Evolutionary conservation across 768 basidiomycete genomes (phyloP).

Genomic region (Pleurotus platypus): DNA sequence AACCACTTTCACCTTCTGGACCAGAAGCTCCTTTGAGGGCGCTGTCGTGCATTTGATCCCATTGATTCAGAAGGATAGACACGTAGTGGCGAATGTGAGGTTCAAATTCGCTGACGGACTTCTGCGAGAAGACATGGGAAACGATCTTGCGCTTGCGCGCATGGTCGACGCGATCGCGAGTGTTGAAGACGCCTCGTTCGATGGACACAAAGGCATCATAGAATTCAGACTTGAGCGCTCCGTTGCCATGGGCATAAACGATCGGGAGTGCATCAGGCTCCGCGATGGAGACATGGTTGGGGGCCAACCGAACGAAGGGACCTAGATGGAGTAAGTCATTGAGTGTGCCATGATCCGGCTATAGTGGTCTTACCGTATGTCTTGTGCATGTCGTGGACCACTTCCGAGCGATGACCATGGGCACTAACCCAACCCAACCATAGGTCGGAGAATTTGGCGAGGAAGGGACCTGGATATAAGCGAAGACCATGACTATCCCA

Average conservation of each 20-base stretch:
- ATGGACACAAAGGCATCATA: conserved; percentile 81
- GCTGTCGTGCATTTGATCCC: conserved; percentile 64
- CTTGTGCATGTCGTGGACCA: conserved; percentile 68
- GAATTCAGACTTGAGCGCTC: conserved; percentile 77
- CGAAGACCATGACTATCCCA: conserved; percentile 59
- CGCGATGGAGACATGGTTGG: conserved; percentile 74
- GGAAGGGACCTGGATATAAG: conserved; percentile 60
- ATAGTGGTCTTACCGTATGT: conserved; percentile 54
- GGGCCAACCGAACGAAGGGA: conserved; percentile 66
- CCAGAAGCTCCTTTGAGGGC: conserved; percentile 57
- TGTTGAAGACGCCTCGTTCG: conserved; percentile 71
- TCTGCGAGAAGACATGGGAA: conserved; percentile 80
- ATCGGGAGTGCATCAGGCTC: conserved; percentile 73
- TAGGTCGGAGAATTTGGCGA: conserved; percentile 67
- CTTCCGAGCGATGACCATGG: conserved; percentile 71
- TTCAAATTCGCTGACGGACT: conserved; percentile 84
- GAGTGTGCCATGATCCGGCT: neutral
- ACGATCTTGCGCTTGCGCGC: conserved; percentile 90
- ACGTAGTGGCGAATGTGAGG: conserved; percentile 69
- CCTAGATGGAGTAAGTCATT: conserved; percentile 31
- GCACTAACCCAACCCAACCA: conserved; percentile 70
- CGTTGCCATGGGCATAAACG: conserved; percentile 81
- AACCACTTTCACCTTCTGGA: conserved; percentile 59
- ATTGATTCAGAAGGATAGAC: conserved; percentile 57
- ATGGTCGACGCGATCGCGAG: conserved; percentile 74